Conservation (phyloP, 2,329 filamentous ascomycete genomes). For the Scorias spongiosa region DNA sequence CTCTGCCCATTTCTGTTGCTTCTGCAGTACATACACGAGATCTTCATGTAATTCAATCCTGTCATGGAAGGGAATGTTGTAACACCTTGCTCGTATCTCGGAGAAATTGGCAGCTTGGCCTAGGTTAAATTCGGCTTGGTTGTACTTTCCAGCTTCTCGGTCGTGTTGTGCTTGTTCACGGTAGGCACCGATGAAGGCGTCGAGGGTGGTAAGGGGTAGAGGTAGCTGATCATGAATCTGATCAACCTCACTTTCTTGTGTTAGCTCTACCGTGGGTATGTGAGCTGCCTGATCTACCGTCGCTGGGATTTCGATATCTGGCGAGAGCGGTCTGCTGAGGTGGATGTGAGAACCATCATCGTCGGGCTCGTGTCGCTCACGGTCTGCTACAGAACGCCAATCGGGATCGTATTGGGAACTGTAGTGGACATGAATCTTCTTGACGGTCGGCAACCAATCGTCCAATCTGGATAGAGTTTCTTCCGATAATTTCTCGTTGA, state of each 20-base stretch:
- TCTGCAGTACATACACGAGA: conserved; percentile 6
- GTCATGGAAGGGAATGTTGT: conserved; percentile 6
- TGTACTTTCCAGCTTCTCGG: conserved; percentile 5
- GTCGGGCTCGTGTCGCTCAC: not conserved
- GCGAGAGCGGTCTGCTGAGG: not conserved
- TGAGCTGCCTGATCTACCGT: not conserved
- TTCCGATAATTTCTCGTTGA: not conserved
- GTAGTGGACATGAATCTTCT: conserved; percentile 8
- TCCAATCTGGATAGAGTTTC: conserved; percentile 1
- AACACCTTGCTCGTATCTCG: conserved; percentile 5
- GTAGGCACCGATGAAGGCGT: conserved; percentile 5
- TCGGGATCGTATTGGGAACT: conserved; percentile 7
- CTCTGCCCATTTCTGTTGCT: conserved; percentile 10
- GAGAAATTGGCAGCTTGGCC: conserved; percentile 7
- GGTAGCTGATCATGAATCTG: not conserved
- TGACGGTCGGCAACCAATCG: conserved; percentile 5
- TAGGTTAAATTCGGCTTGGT: conserved; percentile 9
- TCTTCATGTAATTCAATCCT: conserved; percentile 7
- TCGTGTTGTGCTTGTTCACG: conserved; percentile 5
- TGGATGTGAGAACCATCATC: not conserved
- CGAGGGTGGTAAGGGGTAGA: conserved; percentile 1
- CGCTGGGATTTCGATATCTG: not conserved
- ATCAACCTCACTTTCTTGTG: not conserved
- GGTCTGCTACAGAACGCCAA: conserved; percentile 5
- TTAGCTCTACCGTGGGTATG: not conserved